Percentiles rank a stretch among this genome's conserved stretches.
Evolutionary conservation across 2,329 filamentous ascomycete genomes (phyloP).

Genomic region (Neopestalotiopsis rosae): DNA sequence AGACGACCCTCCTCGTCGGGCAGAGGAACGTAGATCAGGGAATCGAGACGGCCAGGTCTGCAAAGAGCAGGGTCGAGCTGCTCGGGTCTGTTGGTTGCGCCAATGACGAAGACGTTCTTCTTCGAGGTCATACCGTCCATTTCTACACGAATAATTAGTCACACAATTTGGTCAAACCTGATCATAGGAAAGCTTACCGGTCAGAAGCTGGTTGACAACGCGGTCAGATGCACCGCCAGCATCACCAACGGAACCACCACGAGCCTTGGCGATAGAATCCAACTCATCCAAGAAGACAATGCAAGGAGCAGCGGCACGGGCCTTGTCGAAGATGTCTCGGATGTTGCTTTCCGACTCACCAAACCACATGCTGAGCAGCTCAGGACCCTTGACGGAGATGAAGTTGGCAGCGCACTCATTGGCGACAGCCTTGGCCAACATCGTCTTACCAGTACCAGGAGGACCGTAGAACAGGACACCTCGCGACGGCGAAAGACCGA

Average conservation of each 20-base stretch:
- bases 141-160: conserved; percentile 59
- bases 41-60: conserved; percentile 98
- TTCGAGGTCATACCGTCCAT: conserved; percentile 99
- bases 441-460: conserved; percentile 99
- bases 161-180: conserved; percentile 14
- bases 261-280: conserved; percentile 98
- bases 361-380: conserved; percentile 99
- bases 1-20: conserved; percentile 90
- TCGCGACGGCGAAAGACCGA: conserved; percentile 94
- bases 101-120: conserved; percentile 99
- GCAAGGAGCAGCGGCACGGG: conserved; percentile 94
- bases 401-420: conserved; percentile 99
- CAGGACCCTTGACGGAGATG: conserved; percentile 98
- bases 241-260: conserved; percentile 95
- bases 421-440: conserved; percentile 98
- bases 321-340: conserved; percentile 99
- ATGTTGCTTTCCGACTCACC: conserved; percentile 99
- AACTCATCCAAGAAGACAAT: conserved; percentile 99
- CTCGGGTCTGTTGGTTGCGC: conserved; percentile 97
- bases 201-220: conserved; percentile 99
- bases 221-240: conserved; percentile 98
- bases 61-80: conserved; percentile 97
- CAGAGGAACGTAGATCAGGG: conserved; percentile 96
- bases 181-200: conserved; percentile 65
- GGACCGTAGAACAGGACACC: conserved; percentile 99